phyloP scores from a whole-genome alignment of 805 yeast species.

The Candida cerambycidarum region DNA sequence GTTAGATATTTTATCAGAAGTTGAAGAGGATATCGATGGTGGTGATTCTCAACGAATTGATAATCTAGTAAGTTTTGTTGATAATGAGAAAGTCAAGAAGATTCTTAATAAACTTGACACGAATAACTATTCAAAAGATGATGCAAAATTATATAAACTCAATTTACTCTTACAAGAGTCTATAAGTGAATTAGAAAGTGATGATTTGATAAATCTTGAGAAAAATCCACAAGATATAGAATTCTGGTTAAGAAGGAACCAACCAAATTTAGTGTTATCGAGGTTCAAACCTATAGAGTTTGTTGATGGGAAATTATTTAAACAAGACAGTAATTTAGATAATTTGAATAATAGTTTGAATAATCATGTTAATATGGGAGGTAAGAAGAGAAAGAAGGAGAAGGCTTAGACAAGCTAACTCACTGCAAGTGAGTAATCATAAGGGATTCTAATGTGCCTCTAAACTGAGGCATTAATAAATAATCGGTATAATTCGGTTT shows the following conservation, averaged over 20 bases:
- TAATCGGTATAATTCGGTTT: no score
- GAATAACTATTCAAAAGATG: slow-evolving; percentile 9
- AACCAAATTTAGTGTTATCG: slow-evolving; percentile 32
- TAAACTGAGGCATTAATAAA: no score
- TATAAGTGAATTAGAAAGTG: slow-evolving; percentile 37
- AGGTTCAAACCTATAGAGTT: slow-evolving; percentile 34
- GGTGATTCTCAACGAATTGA: slow-evolving; percentile 18
- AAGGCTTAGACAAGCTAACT: not conserved
- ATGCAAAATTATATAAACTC: slow-evolving; percentile 14
- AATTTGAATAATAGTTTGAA: slow-evolving; percentile 14
- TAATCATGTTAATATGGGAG: slow-evolving; percentile 8
- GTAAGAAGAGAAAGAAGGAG: slow-evolving; percentile 13
- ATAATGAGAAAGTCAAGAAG: slow-evolving; percentile 17
- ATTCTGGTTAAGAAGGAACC: slow-evolving; percentile 38
- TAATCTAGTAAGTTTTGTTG: slow-evolving; percentile 22
- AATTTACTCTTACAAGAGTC: slow-evolving; percentile 34
- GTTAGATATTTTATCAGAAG: slow-evolving; percentile 22
- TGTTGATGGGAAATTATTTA: slow-evolving; percentile 21
- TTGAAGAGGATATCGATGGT: slow-evolving; percentile 2
- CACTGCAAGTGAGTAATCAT: no score
- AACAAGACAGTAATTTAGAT: slow-evolving; percentile 16
- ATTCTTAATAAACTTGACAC: not conserved
- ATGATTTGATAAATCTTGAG: slow-evolving; percentile 35
- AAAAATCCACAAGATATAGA: slow-evolving; percentile 41
- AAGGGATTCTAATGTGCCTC: no score